phyloP scores from a whole-genome alignment of 2,329 filamentous ascomycete species.

The Trichoderma sp. region DNA sequence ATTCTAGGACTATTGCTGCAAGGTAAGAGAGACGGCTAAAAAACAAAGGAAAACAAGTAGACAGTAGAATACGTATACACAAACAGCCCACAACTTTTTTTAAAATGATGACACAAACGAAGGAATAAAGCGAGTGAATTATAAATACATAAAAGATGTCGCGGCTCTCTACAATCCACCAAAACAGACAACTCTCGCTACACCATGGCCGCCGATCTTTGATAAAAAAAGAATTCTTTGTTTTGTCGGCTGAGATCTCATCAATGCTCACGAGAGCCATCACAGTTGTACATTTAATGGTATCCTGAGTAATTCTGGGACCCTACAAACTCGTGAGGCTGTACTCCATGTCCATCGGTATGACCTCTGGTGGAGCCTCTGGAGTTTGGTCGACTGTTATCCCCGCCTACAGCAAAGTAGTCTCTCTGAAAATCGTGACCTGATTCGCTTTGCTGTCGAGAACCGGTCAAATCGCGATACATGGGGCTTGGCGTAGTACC shows the following conservation, averaged over 20 bases:
- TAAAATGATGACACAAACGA: background rate
- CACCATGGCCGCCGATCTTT: background rate
- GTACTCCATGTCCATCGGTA: background rate
- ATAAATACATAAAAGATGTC: constrained; percentile 27
- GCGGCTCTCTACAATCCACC: constrained; percentile 10
- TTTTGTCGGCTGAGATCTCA: background rate
- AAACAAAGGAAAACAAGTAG: background rate
- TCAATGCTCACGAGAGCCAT: background rate
- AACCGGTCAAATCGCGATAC: constrained; percentile 15
- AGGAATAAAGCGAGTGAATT: constrained; percentile 22
- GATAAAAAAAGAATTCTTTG: background rate
- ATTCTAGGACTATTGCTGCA: background rate
- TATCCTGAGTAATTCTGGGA: constrained; percentile 17
- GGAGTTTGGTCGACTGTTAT: constrained; percentile 31
- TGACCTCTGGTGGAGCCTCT: constrained; percentile 3
- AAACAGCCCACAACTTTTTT: constrained; percentile 4
- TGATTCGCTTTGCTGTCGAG: constrained; percentile 33
- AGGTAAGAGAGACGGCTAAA: background rate
- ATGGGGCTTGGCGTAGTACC: background rate
- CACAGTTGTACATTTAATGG: background rate
- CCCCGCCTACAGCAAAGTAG: constrained; percentile 47
- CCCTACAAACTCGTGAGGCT: constrained; percentile 15
- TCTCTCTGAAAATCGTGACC: constrained; percentile 44
- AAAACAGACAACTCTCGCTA: background rate
- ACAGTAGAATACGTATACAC: background rate